Evolutionary conservation across 768 basidiomycete species (phyloP).

Genomic region (Boletus sp.): DNA sequence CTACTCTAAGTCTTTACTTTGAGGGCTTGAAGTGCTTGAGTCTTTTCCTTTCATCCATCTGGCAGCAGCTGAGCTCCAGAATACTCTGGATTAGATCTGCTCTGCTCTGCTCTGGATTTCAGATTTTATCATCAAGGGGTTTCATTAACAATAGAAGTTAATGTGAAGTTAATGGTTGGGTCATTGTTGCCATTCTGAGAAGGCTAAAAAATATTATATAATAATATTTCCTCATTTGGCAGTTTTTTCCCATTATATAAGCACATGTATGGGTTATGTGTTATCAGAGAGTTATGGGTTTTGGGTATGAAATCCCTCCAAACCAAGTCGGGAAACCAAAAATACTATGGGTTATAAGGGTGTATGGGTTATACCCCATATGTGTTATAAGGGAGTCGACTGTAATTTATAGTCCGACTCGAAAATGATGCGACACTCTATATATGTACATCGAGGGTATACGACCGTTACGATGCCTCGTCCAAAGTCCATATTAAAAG

Average conservation of each 20-base stretch:
- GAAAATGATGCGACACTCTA: neutral
- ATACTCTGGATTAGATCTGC: no score
- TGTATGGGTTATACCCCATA: neutral
- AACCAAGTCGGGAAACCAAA: neutral
- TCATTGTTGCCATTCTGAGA: neutral
- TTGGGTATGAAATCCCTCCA: neutral
- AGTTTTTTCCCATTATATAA: neutral
- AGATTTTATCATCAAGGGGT: constrained; percentile 5
- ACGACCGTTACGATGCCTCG: neutral
- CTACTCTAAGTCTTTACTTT: no score
- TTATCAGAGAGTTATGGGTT: neutral
- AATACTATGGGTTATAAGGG: neutral
- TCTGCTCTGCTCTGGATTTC: no score
- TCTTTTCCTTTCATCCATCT: no score
- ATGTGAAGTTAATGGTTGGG: no score
- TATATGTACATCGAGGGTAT: neutral
- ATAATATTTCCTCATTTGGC: neutral
- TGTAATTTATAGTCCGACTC: no score
- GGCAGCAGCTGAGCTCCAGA: no score
- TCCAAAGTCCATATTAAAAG: neutral
- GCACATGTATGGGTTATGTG: constrained; percentile 8
- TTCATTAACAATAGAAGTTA: constrained; percentile 11
- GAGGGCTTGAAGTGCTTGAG: no score
- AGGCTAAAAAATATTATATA: neutral
- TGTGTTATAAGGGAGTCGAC: neutral